These are phyloP conservation scores for Aureobasidium subglaciale DNA, from an alignment of 2,329 filamentous ascomycete genomes.

Conservation along the genomic window DNA sequence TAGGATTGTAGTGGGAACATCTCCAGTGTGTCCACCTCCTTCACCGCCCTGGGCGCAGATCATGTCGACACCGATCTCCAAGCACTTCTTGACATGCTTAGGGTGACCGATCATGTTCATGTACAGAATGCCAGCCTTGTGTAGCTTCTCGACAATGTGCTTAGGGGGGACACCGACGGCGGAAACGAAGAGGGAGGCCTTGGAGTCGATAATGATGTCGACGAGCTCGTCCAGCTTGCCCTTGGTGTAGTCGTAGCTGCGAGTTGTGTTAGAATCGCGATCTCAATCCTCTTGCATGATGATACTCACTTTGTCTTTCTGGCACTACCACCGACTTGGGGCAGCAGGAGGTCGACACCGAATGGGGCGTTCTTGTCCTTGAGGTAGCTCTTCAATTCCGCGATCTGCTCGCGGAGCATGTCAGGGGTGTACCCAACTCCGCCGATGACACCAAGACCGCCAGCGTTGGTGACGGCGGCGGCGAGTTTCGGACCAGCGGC, in stretches of 20 bases:
- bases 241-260: conserved; percentile 98
- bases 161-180: conserved; percentile 91
- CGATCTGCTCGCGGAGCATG: conserved; percentile 92
- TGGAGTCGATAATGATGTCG: conserved; percentile 86
- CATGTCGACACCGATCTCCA: conserved; percentile 85
- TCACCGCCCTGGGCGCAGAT: conserved; percentile 98
- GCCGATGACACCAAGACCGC: conserved; percentile 92
- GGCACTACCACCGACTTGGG: conserved; percentile 88
- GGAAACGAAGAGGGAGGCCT: conserved; percentile 89
- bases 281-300: too few species aligned
- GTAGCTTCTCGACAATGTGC: conserved; percentile 80
- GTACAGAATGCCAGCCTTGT: conserved; percentile 81
- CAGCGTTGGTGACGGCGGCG: conserved; percentile 93
- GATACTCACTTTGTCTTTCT: conserved; percentile 65
- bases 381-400: conserved; percentile 83
- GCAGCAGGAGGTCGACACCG: conserved; percentile 86
- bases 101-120: conserved; percentile 99
- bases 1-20: conserved; percentile 83
- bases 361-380: conserved; percentile 90
- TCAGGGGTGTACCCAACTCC: conserved; percentile 94
- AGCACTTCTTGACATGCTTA: conserved; percentile 96
- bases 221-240: conserved; percentile 89
- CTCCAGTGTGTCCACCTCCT: conserved; percentile 87
- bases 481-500: conserved; percentile 94
- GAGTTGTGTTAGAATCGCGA: conserved; percentile 12